phyloP scores from a whole-genome alignment of 345 rosid genomes.

The Linum trigynum region DNA sequence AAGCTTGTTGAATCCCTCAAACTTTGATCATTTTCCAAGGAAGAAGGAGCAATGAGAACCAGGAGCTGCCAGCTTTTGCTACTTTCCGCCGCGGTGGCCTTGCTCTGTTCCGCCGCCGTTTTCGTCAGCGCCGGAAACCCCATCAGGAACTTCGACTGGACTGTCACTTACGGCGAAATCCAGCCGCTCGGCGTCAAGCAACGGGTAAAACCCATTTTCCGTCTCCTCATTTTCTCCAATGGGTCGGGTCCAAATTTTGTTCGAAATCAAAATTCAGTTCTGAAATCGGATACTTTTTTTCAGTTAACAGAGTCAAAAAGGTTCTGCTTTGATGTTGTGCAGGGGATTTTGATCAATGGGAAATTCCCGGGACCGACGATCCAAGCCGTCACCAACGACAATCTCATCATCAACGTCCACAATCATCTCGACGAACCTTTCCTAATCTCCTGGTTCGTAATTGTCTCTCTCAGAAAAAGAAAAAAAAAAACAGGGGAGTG shows the following conservation, averaged over 20 bases:
- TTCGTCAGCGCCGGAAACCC: not conserved
- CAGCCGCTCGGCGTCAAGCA: not conserved
- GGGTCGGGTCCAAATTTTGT: not conserved
- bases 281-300: too few relatives aligned
- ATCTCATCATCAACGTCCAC: slow-evolving; percentile 72
- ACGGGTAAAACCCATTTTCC: not conserved
- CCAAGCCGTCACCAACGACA: slow-evolving; percentile 66
- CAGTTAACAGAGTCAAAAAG: too few relatives aligned
- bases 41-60: too few relatives aligned
- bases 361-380: slow-evolving; percentile 91
- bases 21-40: too few relatives aligned
- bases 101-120: not conserved
- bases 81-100: not conserved
- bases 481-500: not conserved
- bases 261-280: not conserved
- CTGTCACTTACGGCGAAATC: not conserved
- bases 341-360: slow-evolving; percentile 92
- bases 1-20: too few relatives aligned
- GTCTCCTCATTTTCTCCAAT: not conserved
- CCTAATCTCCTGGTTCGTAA: slow-evolving; percentile 58
- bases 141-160: not conserved
- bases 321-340: slow-evolving; percentile 3
- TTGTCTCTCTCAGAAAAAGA: not conserved
- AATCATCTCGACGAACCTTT: slow-evolving; percentile 75
- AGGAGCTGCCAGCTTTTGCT: not conserved